These are phyloP conservation scores for Calonectria pseudoturangicola DNA, from an alignment of 2,329 filamentous ascomycete genomes.

Conservation along the genomic window DNA sequence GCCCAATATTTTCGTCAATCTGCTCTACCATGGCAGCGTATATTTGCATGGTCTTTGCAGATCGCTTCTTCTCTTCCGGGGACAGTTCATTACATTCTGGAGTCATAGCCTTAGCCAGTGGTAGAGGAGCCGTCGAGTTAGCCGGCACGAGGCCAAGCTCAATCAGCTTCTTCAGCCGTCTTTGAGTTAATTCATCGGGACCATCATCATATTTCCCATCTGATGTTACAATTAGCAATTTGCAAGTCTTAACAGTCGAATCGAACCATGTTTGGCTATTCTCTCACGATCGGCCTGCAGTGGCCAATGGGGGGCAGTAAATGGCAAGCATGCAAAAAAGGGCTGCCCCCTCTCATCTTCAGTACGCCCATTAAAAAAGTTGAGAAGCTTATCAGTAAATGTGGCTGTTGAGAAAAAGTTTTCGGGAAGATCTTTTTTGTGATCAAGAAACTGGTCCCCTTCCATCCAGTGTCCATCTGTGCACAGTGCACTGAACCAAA, in stretches of 20 bases:
- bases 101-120: conserved; percentile 14
- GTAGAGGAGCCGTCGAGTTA: conserved; percentile 40
- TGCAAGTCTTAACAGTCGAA: no score
- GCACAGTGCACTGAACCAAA: not conserved
- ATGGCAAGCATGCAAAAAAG: conserved; percentile 22
- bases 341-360: conserved; percentile 1
- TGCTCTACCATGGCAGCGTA: conserved; percentile 73
- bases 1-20: conserved; percentile 70
- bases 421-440: conserved; percentile 59
- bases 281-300: conserved; percentile 20
- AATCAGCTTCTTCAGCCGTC: conserved; percentile 65
- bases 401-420: conserved; percentile 60
- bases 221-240: not conserved
- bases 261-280: conserved; percentile 58
- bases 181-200: conserved; percentile 65
- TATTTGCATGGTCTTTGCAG: conserved; percentile 56
- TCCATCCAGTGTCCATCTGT: conserved; percentile 26
- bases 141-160: conserved; percentile 61
- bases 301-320: conserved; percentile 34
- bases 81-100: conserved; percentile 39
- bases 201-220: conserved; percentile 66
- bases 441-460: conserved; percentile 17
- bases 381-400: conserved; percentile 63
- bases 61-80: conserved; percentile 3
- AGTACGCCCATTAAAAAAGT: conserved; percentile 56